These are phyloP conservation scores for Fusarium verrucosum DNA, from an alignment of 2,329 filamentous ascomycete species.

Conservation along the genomic window DNA sequence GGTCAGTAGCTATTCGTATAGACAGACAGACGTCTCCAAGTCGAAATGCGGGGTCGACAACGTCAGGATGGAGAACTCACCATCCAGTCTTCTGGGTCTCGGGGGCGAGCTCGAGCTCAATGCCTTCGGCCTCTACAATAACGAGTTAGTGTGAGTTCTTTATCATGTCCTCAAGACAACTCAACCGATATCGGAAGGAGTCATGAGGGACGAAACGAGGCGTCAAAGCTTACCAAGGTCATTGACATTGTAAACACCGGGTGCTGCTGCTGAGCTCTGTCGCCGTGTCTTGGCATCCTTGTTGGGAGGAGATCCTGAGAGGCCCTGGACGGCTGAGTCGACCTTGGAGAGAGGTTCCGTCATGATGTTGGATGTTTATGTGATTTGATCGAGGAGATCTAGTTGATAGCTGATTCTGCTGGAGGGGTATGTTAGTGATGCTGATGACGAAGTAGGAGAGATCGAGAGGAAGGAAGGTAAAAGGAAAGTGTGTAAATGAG, in stretches of 20 bases:
- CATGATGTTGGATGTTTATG: conserved; percentile 46
- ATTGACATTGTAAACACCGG: conserved; percentile 77
- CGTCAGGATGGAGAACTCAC: conserved; percentile 59
- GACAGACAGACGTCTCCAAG: background rate
- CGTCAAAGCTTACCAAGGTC: conserved; percentile 75
- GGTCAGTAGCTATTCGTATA: conserved; percentile 8
- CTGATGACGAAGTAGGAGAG: conserved; percentile 2
- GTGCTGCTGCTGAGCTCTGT: conserved; percentile 74
- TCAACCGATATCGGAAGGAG: conserved; percentile 21
- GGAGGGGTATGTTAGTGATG: conserved; percentile 16
- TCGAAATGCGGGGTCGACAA: conserved; percentile 24
- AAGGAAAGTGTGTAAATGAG: background rate
- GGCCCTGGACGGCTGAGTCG: conserved; percentile 88
- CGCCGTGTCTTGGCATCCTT: conserved; percentile 70
- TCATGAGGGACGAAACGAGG: conserved; percentile 1
- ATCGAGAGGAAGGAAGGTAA: conserved; percentile 1
- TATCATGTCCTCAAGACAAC: background rate
- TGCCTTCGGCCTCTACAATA: conserved; percentile 73
- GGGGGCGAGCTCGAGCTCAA: conserved; percentile 75
- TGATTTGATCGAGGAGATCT: conserved; percentile 40
- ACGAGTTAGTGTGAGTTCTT: conserved; percentile 26
- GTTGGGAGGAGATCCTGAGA: conserved; percentile 73
- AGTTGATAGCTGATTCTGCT: conserved; percentile 29
- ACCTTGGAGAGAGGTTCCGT: conserved; percentile 78
- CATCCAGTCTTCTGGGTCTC: conserved; percentile 91